A percentile compares a stretch with the other conserved stretches of the same genome.
Evolutionary conservation across 306 rosid genomes (phyloP).

Genomic region (Trichosanthes truncata): DNA sequence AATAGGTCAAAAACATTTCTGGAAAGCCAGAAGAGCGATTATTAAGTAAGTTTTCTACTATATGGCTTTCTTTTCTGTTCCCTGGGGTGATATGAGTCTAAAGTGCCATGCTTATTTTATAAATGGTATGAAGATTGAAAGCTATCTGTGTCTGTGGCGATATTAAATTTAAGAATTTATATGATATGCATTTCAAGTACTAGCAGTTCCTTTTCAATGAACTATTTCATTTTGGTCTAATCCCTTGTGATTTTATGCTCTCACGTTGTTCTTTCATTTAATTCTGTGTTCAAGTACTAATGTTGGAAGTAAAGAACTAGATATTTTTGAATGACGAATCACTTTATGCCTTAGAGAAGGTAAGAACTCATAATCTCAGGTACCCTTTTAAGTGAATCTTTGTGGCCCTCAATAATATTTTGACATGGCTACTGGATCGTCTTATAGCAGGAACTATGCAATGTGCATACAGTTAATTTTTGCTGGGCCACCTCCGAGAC

Average conservation of each 20-base stretch:
- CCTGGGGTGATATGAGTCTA: constrained; percentile 13
- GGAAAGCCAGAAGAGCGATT: constrained; percentile 94
- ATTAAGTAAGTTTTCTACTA: constrained; percentile 51
- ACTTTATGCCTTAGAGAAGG: constrained; percentile 12
- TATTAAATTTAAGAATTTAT: background rate
- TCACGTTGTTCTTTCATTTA: background rate
- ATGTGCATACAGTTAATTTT: constrained; percentile 38
- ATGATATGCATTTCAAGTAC: background rate
- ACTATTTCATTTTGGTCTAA: background rate
- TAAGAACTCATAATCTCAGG: constrained; percentile 30
- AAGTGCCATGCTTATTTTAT: background rate
- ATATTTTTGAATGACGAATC: constrained; percentile 7
- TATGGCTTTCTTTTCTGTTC: constrained; percentile 6
- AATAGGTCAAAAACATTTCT: constrained; percentile 87
- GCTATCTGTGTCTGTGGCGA: background rate
- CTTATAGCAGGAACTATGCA: constrained; percentile 49
- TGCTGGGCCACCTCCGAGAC: constrained; percentile 61
- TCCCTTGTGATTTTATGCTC: background rate
- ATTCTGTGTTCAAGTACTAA: constrained; percentile 1
- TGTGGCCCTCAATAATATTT: constrained; percentile 42
- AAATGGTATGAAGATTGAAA: background rate
- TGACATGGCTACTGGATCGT: constrained; percentile 46
- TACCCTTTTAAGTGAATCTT: constrained; percentile 34
- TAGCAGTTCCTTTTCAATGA: background rate
- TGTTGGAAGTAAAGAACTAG: constrained; percentile 1